These are phyloP conservation scores for Globisporangium camurandrum DNA, from an alignment of 352 stramenopile genomes.

Conservation along the genomic window DNA sequence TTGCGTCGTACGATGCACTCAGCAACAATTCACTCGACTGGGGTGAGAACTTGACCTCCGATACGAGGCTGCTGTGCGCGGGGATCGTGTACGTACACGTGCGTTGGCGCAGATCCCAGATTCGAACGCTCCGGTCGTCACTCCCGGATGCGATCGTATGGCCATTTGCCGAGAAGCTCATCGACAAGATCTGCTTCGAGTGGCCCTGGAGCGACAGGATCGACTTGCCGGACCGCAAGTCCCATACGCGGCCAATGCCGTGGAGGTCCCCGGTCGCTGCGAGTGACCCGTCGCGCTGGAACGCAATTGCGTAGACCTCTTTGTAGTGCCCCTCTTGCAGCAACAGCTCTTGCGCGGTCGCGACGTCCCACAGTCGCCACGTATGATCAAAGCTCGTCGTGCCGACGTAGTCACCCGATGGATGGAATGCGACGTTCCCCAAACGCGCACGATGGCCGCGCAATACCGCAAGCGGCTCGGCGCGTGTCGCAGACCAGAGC, in stretches of 20 bases:
- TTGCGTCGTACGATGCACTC: conserved; percentile 92
- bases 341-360: conserved; percentile 87
- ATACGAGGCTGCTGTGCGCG: conserved; percentile 93
- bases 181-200: conserved; percentile 91
- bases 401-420: conserved; percentile 86
- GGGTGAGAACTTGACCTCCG: conserved; percentile 85
- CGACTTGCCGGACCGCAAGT: conserved; percentile 92
- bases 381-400: conserved; percentile 97
- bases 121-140: conserved; percentile 93
- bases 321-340: conserved; percentile 96
- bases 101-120: conserved; percentile 94
- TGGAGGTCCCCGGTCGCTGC: conserved; percentile 92
- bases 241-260: conserved; percentile 93
- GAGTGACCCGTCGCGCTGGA: conserved; percentile 93
- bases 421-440: conserved; percentile 92
- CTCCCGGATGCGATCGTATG: conserved; percentile 91
- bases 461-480: conserved; percentile 52
- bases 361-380: conserved; percentile 97
- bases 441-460: conserved; percentile 66
- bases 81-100: conserved; percentile 90
- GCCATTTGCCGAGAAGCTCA: conserved; percentile 92
- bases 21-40: conserved; percentile 81
- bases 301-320: conserved; percentile 93
- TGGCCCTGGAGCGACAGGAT: conserved; percentile 89
- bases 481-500: conserved; percentile 54